These are phyloP conservation scores for Podochytrium sp. DNA, from an alignment of 192 early-diverging fungal species.

Conservation along the genomic window DNA sequence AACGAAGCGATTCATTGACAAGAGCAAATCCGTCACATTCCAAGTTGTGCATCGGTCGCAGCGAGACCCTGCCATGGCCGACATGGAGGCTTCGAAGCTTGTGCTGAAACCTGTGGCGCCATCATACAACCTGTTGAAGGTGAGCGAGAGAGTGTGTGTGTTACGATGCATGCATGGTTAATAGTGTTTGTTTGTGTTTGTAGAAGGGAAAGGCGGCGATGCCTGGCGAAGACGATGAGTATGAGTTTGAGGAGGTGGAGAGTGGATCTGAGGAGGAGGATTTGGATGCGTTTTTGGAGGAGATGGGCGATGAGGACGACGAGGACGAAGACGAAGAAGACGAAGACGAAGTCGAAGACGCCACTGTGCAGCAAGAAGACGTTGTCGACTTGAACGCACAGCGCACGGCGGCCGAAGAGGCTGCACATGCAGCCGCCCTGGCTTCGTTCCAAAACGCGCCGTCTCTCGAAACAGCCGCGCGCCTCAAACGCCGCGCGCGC, in stretches of 20 bases:
- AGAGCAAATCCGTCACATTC: slow-evolving; percentile 80
- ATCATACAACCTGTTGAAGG: slow-evolving; percentile 63
- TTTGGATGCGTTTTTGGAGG: slow-evolving; percentile 10
- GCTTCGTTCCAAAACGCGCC: background rate
- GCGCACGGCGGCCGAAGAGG: slow-evolving; percentile 23
- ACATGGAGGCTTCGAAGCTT: slow-evolving; percentile 73
- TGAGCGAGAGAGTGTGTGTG: slow-evolving; percentile 27
- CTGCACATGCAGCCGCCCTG: slow-evolving; percentile 2
- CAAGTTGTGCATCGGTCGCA: slow-evolving; percentile 95
- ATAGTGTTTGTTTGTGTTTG: background rate
- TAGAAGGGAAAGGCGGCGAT: slow-evolving; percentile 50
- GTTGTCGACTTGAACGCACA: slow-evolving; percentile 44
- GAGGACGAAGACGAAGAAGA: slow-evolving; percentile 36
- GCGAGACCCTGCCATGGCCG: slow-evolving; percentile 86
- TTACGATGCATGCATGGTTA: slow-evolving; percentile 12
- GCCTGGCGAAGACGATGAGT: slow-evolving; percentile 40
- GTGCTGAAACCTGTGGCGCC: slow-evolving; percentile 83
- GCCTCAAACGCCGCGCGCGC: too few species aligned
- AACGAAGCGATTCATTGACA: slow-evolving; percentile 86
- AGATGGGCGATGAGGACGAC: slow-evolving; percentile 29
- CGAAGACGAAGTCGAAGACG: slow-evolving; percentile 20
- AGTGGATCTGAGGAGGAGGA: slow-evolving; percentile 42
- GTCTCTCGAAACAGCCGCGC: slow-evolving; percentile 16
- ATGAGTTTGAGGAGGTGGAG: slow-evolving; percentile 36
- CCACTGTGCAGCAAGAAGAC: slow-evolving; percentile 11